Evolutionary conservation across 2,329 filamentous ascomycete genomes (phyloP).

Genomic region (Hypoxylon sp.): DNA sequence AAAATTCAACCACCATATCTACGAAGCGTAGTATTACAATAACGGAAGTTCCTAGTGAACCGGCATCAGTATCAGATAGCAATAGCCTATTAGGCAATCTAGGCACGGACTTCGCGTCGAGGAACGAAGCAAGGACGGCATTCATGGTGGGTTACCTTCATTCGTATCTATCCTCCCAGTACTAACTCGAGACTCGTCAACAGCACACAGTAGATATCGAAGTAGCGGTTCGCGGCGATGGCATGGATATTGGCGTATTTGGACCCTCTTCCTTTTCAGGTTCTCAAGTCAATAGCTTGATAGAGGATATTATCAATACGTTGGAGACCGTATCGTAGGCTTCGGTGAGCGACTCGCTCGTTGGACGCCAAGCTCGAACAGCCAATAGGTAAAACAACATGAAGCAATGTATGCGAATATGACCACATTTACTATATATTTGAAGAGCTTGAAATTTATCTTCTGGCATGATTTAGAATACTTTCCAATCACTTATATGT

Average conservation of each 20-base stretch:
- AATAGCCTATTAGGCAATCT: conserved; percentile 31
- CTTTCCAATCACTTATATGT: too few species aligned
- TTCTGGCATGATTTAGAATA: too few species aligned
- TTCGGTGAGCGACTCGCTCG: neutral
- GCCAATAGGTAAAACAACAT: neutral
- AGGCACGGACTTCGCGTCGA: conserved; percentile 29
- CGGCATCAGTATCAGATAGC: neutral
- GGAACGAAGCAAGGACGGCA: conserved; percentile 42
- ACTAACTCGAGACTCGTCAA: conserved; percentile 17
- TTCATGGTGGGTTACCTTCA: conserved; percentile 43
- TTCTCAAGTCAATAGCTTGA: conserved; percentile 40
- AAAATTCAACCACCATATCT: conserved; percentile 1
- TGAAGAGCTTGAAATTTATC: too few species aligned
- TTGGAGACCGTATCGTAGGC: conserved; percentile 34
- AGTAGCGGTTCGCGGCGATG: conserved; percentile 44
- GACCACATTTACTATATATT: too few species aligned
- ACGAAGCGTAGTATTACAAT: conserved; percentile 29
- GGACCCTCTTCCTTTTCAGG: conserved; percentile 41
- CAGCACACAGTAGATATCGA: conserved; percentile 54
- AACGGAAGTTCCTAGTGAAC: conserved; percentile 26
- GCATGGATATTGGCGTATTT: conserved; percentile 53
- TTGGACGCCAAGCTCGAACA: neutral
- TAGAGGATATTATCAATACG: conserved; percentile 41
- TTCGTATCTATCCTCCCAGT: neutral
- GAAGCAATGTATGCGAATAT: too few species aligned